phyloP scores from a whole-genome alignment of 805 yeast genomes.

The Kodamaea kaohsiungensis region DNA sequence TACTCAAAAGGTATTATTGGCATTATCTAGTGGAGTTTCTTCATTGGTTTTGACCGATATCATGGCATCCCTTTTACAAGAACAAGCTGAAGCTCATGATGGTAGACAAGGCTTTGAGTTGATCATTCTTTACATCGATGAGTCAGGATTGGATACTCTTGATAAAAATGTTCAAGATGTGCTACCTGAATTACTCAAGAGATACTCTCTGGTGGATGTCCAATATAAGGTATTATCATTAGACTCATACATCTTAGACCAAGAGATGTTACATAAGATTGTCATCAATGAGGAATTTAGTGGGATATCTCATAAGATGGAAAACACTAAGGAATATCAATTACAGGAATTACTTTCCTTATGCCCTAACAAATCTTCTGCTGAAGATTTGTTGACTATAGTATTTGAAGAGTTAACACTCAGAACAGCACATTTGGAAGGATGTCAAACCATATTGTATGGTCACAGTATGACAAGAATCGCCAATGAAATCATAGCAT shows the following conservation, averaged over 20 bases:
- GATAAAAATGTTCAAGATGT: conserved; percentile 17
- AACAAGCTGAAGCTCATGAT: conserved; percentile 60
- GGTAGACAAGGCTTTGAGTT: conserved; percentile 71
- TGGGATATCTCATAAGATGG: conserved; percentile 13
- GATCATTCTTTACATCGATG: conserved; percentile 51
- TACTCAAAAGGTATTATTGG: conserved; percentile 51
- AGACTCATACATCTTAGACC: conserved; percentile 37
- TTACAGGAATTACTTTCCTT: conserved; percentile 37
- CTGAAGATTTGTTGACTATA: conserved; percentile 58
- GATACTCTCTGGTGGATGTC: conserved; percentile 23
- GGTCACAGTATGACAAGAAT: conserved; percentile 82
- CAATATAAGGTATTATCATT: conserved; percentile 45
- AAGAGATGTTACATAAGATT: conserved; percentile 30
- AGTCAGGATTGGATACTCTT: conserved; percentile 20
- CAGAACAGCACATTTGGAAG: conserved; percentile 44
- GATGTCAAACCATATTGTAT: conserved; percentile 60
- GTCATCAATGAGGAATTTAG: conserved; percentile 31
- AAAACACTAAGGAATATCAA: conserved; percentile 12
- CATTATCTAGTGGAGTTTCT: conserved; percentile 66
- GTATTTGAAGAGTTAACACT: conserved; percentile 50
- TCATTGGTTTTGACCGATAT: conserved; percentile 73
- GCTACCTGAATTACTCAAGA: conserved; percentile 17
- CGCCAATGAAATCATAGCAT: conserved; percentile 76
- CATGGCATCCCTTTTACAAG: conserved; percentile 56
- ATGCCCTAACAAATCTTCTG: conserved; percentile 57